A percentile compares a stretch with the other conserved stretches of the same genome.
phyloP scores from a whole-genome alignment of 495 filamentous ascomycete genomes.

The Xylaria cubensis region DNA sequence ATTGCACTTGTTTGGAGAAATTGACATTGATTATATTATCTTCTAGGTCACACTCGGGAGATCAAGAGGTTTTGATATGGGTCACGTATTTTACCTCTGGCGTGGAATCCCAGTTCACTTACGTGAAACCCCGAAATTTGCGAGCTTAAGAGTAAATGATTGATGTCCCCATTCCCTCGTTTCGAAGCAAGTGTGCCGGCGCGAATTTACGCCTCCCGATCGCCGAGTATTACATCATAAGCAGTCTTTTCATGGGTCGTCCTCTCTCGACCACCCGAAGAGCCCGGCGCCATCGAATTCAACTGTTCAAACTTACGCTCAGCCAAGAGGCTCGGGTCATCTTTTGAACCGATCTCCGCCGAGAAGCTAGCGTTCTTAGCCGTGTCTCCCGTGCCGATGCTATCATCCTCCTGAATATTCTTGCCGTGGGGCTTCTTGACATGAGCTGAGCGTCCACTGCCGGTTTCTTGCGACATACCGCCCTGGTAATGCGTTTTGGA shows the following conservation, averaged over 20 bases:
- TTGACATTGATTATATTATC: no score
- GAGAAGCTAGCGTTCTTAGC: constrained; percentile 37
- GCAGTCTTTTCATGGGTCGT: constrained; percentile 30
- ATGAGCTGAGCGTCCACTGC: constrained; percentile 20
- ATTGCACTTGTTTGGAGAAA: no score
- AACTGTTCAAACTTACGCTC: constrained; percentile 30
- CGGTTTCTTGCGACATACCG: constrained; percentile 18
- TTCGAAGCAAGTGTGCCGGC: no score
- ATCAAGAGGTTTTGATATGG: no score
- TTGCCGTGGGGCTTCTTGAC: constrained; percentile 47
- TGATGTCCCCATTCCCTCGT: no score
- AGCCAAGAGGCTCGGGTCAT: constrained; percentile 45
- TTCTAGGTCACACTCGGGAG: no score
- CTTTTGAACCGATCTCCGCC: constrained; percentile 46
- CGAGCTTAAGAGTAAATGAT: no score
- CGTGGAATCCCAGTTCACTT: no score
- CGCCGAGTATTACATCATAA: constrained; percentile 34
- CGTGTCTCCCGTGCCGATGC: constrained; percentile 38
- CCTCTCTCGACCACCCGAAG: constrained; percentile 28
- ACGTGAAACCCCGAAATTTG: no score
- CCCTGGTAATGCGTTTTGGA: background rate
- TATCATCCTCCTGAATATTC: constrained; percentile 49
- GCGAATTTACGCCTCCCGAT: constrained; percentile 25
- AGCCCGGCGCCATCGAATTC: constrained; percentile 5
- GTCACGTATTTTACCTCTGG: no score